Base-by-base conservation (phyloP, 2,329 filamentous ascomycete species). In the Tolypocladium ovalisporum region DNA sequence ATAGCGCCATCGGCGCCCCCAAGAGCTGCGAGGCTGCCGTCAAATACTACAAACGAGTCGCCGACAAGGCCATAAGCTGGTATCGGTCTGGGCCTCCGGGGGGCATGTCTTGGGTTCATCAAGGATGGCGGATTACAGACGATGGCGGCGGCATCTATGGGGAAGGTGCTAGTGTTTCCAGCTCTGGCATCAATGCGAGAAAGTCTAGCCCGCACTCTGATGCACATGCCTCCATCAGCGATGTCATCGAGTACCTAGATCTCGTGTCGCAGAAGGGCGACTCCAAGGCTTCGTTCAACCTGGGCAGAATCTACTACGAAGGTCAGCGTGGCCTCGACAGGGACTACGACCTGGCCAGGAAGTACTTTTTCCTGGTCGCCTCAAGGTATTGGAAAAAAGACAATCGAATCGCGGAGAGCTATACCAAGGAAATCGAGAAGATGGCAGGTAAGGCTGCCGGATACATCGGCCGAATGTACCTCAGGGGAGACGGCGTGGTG, bases 181-280 rank as follows among this genome's bases (percentile, higher is more conserved):
- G 91, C 68, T 88, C 94, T 0, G 94, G 94, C 5, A 80, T 83
- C 57, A 92, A 96, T 68, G 90, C 91, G 4, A 82, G 87, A 65
- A 85, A 86, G 61, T 83, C 85, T 24, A 84, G 85, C 57, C 81
- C 86, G 1, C 86, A 88, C 62, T 89, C 90, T 3, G 89, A 94
- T 67, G 84, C 88, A 1, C 88, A 96, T 65, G 90, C 91, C 1
- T 89, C 90, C 19, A 83, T 97, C 58, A 91, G 96, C 65, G 93
- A 99, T 70, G 88, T 97, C 19, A 84, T 99, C 59, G 94, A 99
- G 69, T 99, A 96, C 65, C 78, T 96, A 62, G 90, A 96, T 65
- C 79, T 96, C 47, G 87, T 96, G 79, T 90, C 90, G 7, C 85
- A 92, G 59, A 96, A 96, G 69, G 91, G 92, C 13, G 90, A 96